A percentile compares a stretch with the other conserved stretches of the same genome.
Conservation (phyloP, 768 basidiomycete species). For the Pleurotus tuber-regium region DNA sequence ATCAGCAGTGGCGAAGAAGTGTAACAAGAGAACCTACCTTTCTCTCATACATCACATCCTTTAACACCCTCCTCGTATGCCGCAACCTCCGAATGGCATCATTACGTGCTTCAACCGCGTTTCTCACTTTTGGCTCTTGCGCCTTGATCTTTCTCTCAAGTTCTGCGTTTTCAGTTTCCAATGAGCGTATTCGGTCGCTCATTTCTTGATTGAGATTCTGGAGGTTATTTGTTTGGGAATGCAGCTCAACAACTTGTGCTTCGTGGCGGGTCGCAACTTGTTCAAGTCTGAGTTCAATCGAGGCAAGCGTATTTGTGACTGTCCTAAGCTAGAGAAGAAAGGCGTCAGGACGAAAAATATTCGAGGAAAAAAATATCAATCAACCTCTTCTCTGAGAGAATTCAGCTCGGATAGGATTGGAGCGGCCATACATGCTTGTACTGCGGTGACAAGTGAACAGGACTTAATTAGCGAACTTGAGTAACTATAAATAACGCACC, state of each 20-base stretch:
- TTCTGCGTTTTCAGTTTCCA: conserved; percentile 30
- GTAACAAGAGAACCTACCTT: conserved; percentile 28
- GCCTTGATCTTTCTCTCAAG: conserved; percentile 26
- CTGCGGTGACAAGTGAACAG: conserved; percentile 4
- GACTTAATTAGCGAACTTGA: neutral
- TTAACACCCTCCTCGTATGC: conserved; percentile 38
- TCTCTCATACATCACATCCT: conserved; percentile 37
- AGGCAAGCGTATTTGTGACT: conserved; percentile 9
- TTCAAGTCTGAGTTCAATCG: conserved; percentile 16
- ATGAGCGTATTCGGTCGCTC: conserved; percentile 22
- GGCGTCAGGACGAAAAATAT: conserved; percentile 4
- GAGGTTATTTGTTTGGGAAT: conserved; percentile 33
- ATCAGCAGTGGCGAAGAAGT: conserved; percentile 6
- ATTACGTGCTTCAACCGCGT: conserved; percentile 30
- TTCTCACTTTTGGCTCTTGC: conserved; percentile 27
- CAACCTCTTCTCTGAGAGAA: conserved; percentile 28
- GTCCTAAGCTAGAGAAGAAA: conserved; percentile 14
- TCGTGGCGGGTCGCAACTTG: conserved; percentile 13
- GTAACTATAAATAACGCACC: neutral
- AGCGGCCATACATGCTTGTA: conserved; percentile 14
- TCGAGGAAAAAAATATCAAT: neutral
- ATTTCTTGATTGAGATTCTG: conserved; percentile 28
- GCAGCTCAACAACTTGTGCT: conserved; percentile 13
- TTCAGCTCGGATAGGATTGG: conserved; percentile 10
- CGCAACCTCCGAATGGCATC: conserved; percentile 29